Percentiles rank a stretch among this genome's conserved stretches.
Conservation (phyloP, 2,329 filamentous ascomycete genomes). For the Fusarium palustre region DNA sequence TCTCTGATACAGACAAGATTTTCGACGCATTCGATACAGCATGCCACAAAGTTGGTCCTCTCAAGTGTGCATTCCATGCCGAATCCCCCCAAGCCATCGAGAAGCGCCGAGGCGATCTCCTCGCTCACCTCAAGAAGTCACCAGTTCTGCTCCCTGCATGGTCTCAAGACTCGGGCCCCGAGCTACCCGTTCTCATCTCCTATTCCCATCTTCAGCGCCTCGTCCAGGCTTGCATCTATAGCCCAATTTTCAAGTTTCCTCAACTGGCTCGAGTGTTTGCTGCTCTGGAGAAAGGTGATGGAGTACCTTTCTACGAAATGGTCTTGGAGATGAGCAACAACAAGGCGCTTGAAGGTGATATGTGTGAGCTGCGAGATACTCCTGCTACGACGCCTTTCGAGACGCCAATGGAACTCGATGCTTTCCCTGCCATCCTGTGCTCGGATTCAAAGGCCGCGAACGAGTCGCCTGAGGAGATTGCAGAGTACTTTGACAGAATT, state of each 20-base stretch:
- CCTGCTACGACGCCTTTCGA: slow-evolving; percentile 46
- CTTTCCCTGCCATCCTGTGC: slow-evolving; percentile 60
- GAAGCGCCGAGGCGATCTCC: slow-evolving; percentile 54
- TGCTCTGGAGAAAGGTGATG: slow-evolving; percentile 59
- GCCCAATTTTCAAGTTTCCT: slow-evolving; percentile 57
- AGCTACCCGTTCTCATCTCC: slow-evolving; percentile 62
- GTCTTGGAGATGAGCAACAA: slow-evolving; percentile 24
- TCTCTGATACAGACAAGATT: slow-evolving; percentile 66
- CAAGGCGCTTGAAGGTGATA: slow-evolving; percentile 16
- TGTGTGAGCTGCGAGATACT: slow-evolving; percentile 45
- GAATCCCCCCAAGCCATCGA: slow-evolving; percentile 54
- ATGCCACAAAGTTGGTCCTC: slow-evolving; percentile 65
- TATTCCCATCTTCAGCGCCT: slow-evolving; percentile 61
- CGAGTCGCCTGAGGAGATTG: slow-evolving; percentile 52
- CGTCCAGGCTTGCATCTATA: slow-evolving; percentile 58
- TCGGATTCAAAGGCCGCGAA: slow-evolving; percentile 53
- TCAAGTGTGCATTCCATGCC: slow-evolving; percentile 59
- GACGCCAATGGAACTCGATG: slow-evolving; percentile 51
- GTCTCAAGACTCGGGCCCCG: slow-evolving; percentile 48
- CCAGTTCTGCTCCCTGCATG: slow-evolving; percentile 58
- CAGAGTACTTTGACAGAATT: slow-evolving; percentile 50
- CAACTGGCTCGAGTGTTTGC: slow-evolving; percentile 58
- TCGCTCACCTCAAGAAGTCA: slow-evolving; percentile 54
- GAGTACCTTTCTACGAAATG: slow-evolving; percentile 57
- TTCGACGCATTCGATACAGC: slow-evolving; percentile 64